Base-by-base conservation (phyloP, 345 rosid species). In the Raphanus raphanistrum region DNA sequence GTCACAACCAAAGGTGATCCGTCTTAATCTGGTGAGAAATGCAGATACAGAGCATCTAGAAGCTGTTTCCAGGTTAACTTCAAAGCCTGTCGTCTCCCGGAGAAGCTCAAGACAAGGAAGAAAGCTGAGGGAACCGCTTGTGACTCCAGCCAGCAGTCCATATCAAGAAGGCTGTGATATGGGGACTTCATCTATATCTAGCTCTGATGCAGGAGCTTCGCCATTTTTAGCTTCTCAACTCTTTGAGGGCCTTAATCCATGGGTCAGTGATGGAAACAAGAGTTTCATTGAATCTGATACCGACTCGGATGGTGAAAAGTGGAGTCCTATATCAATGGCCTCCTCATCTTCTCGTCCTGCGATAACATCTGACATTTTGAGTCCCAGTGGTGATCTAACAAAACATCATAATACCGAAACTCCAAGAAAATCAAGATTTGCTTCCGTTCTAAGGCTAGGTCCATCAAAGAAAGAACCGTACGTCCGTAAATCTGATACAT, bases 151-250 rank as follows among this genome's bases (percentile, higher is more conserved):
- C 9, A 91, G 97, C 70, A 95, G 96, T 16, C 58, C 26, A 52
- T 25, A 52, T 25, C 58, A 52, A 52, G 58, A 52, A 52, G 58
- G 58, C 76, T 87, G 94, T 16, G 98, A 91, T 68, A 78, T 84
- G 50, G 93, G 92, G 41, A 36, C 97, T 70, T 92, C 94, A 63
- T 95, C 99, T 29, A 87, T 92, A 57, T 92, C 99, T 35, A 91
- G 99, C 80, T 88, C 92, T 50, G 99, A 95, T 81, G 92, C 87
- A 0, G 97, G 89, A 72, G 86, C 96, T 64, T 95, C 96, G 2
- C 98, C 98, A 2, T 88, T 84, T 79, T 68, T 86, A 29, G 77
- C 84, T 41, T 79, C 91, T 58, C 57, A 15, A 50, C 8, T 50
- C 57, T n/a, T 50, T n/a, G 57, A 50, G 3, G 8, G 57, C 57